Evolutionary conservation across 495 filamentous ascomycete genomes (phyloP), one percentile per base, ranked within the genome.

Genomic region (Lentithecium fluviatile): DNA sequence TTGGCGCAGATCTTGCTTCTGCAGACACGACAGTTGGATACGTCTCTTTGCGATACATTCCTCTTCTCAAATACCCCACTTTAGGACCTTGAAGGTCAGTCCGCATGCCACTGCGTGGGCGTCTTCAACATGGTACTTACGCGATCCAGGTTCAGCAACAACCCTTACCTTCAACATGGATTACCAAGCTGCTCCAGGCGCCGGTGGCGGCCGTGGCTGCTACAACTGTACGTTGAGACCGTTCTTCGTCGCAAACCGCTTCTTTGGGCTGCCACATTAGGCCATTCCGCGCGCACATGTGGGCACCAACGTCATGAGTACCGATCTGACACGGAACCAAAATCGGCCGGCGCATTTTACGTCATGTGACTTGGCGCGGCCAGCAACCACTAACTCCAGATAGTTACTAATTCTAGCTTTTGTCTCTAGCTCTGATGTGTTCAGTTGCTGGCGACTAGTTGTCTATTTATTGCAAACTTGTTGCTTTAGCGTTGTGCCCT

Each of bases 221-320:
- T 91, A 88, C 79, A 91, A 91, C 78, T 90, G 87, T 90, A 74
- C 77, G 87, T 89, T 64, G 56, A 56, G 50, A 58, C 64, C 24
- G 50, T 45, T 58, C 51, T 57, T 43, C 42, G 51, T 23, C 56
- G 37, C 52, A 53, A 36, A 29, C 37, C 24, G 21, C 47, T 60
- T 29, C 29, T 11, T 49, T 45, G 29, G 29, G 29, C 40, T 55
- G 26, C 19, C 56, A n/a, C n/a, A 51, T 26, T 19, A 13, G 10
- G 40, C 6, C 2, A 8, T 13, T 34, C 47, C 29, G 5, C 36
- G 19, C 10, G 15, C 4, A 21, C 6, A 20, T 17, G 25, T 26
- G 60, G 50, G 59, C 37, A 47, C 29, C 40, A 64, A 52, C 53
- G 60, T 64, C 60, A 57, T 58, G 53, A 42, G 38, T 45, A 42